Percentiles rank a stretch among this genome's conserved stretches.
Evolutionary conservation across 1,284 basidiomycete genomes (phyloP).

Genomic region (Crucibulum cyathiforme): DNA sequence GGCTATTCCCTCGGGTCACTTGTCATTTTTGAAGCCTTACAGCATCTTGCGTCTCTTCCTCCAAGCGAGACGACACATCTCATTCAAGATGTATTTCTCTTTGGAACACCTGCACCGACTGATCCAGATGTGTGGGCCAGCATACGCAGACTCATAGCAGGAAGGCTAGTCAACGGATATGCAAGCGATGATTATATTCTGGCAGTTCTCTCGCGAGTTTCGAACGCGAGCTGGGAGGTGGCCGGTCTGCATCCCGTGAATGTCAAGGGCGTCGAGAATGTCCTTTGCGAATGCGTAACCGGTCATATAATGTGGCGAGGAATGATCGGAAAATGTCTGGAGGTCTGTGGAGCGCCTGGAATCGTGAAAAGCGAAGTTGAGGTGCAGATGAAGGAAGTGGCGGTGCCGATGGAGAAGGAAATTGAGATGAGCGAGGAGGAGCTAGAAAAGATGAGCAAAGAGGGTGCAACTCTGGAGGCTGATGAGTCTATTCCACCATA

Average conservation of each 20-base stretch:
- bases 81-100: slow-evolving; percentile 78
- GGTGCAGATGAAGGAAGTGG: slow-evolving; percentile 9
- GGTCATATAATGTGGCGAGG: slow-evolving; percentile 64
- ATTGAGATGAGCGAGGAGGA: no score
- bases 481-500: no score
- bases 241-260: slow-evolving; percentile 71
- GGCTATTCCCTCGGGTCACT: slow-evolving; percentile 64
- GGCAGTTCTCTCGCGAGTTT: slow-evolving; percentile 73
- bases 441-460: no score
- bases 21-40: slow-evolving; percentile 59
- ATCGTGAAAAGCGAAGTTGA: slow-evolving; percentile 45
- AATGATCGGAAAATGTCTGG: slow-evolving; percentile 53
- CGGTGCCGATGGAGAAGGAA: background rate
- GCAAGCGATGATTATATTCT: slow-evolving; percentile 77
- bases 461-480: no score
- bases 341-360: slow-evolving; percentile 46
- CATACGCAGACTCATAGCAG: slow-evolving; percentile 68
- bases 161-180: slow-evolving; percentile 77
- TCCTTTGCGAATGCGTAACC: slow-evolving; percentile 59
- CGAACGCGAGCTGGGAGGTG: slow-evolving; percentile 68
- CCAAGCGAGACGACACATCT: slow-evolving; percentile 54
- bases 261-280: slow-evolving; percentile 75
- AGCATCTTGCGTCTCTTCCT: slow-evolving; percentile 40
- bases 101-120: slow-evolving; percentile 71
- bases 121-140: slow-evolving; percentile 65